Percentiles rank a stretch among this genome's conserved stretches.
Conservation (phyloP, 1,284 basidiomycete genomes). For the Tylopilus sp. region DNA sequence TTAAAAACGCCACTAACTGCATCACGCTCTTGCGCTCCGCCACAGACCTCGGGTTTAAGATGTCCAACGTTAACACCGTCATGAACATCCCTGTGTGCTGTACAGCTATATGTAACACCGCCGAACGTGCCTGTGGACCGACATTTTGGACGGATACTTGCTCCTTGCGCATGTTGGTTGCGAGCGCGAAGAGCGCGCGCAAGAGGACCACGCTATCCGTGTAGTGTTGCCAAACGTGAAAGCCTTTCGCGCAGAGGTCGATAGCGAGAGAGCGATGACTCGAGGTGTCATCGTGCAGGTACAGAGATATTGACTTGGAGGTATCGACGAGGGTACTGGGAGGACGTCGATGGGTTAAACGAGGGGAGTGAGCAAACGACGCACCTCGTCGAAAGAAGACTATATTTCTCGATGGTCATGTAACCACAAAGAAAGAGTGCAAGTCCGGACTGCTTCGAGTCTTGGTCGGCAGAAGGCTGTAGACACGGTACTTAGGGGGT, state of each 20-base stretch:
- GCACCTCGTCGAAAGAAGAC: conserved; percentile 69
- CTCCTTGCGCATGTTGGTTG: conserved; percentile 72
- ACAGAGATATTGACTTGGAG: conserved; percentile 75
- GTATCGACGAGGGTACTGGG: conserved; percentile 77
- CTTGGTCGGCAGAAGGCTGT: conserved; percentile 52
- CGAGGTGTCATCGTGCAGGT: conserved; percentile 69
- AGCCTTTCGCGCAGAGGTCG: conserved; percentile 87
- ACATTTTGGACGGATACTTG: conserved; percentile 58
- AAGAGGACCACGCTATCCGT: conserved; percentile 89
- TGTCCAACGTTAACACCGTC: conserved; percentile 90
- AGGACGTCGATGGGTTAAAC: neutral
- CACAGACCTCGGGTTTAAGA: conserved; percentile 74
- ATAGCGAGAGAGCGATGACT: conserved; percentile 74
- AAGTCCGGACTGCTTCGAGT: conserved; percentile 54
- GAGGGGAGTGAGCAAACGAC: neutral
- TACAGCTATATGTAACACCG: conserved; percentile 82
- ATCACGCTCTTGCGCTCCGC: conserved; percentile 86
- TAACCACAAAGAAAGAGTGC: conserved; percentile 81
- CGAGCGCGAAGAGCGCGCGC: conserved; percentile 79
- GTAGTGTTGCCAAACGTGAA: conserved; percentile 92
- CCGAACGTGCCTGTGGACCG: conserved; percentile 68
- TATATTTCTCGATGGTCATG: conserved; percentile 80
- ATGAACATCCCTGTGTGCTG: conserved; percentile 90
- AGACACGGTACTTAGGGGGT: conserved; percentile 57
- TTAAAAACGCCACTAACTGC: conserved; percentile 92